These are phyloP conservation scores for Yamadazyma nakazawae DNA, from an alignment of 805 yeast species.

Conservation along the genomic window DNA sequence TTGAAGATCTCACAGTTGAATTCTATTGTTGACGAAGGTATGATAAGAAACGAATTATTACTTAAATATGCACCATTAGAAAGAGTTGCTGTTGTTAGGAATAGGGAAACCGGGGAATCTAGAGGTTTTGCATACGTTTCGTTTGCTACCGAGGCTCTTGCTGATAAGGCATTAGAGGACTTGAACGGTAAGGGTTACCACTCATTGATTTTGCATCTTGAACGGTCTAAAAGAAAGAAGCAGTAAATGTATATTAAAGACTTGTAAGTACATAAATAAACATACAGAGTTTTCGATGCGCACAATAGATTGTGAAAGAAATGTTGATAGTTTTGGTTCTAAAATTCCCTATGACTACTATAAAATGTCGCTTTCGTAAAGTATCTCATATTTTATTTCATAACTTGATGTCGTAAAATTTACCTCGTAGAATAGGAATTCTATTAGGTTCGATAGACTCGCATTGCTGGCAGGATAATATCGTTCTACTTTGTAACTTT, in stretches of 20 bases:
- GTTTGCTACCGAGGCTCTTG: slow-evolving; percentile 62
- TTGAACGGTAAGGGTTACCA: slow-evolving; percentile 91
- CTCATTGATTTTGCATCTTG: slow-evolving; percentile 65
- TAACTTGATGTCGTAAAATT: no score
- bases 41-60: slow-evolving; percentile 68
- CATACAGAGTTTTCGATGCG: background rate
- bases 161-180: slow-evolving; percentile 70
- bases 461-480: no score
- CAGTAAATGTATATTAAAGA: slow-evolving; percentile 14
- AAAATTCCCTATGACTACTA: no score
- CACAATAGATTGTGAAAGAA: no score
- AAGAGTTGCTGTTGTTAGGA: slow-evolving; percentile 81
- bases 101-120: slow-evolving; percentile 90
- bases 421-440: no score
- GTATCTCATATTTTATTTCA: no score
- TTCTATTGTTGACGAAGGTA: slow-evolving; percentile 77
- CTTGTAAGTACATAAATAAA: slow-evolving; percentile 9
- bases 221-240: slow-evolving; percentile 47
- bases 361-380: no score
- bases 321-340: no score
- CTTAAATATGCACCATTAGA: slow-evolving; percentile 62
- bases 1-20: slow-evolving; percentile 90
- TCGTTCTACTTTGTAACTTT: no score
- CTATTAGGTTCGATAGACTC: no score
- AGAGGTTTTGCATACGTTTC: slow-evolving; percentile 93